Evolutionary conservation across 495 filamentous ascomycete species (phyloP).

Genomic region (Glonium stellatum): DNA sequence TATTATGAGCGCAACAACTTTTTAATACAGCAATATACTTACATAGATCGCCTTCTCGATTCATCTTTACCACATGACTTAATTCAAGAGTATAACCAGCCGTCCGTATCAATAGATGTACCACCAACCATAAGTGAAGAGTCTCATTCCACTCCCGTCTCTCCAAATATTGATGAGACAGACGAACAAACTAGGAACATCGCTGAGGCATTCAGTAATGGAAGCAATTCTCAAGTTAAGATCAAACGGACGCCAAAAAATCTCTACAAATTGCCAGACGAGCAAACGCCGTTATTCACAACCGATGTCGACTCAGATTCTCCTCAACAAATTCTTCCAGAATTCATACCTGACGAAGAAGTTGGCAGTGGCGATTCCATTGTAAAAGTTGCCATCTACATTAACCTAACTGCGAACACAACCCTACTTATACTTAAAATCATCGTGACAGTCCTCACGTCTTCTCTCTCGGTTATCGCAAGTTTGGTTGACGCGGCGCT

Average conservation of each 20-base stretch:
- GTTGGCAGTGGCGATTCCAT: constrained; percentile 59
- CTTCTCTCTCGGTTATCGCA: constrained; percentile 80
- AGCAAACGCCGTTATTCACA: constrained; percentile 57
- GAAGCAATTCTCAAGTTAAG: constrained; percentile 33
- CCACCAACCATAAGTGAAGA: constrained; percentile 54
- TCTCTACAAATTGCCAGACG: constrained; percentile 68
- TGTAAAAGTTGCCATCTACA: constrained; percentile 71
- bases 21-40: constrained; percentile 79
- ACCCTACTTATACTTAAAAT: constrained; percentile 74
- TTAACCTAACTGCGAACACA: constrained; percentile 80
- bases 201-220: background rate
- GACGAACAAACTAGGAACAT: background rate
- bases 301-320: constrained; percentile 32
- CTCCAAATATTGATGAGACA: background rate
- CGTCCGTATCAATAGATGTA: constrained; percentile 40
- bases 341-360: constrained; percentile 46
- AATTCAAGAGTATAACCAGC: constrained; percentile 73
- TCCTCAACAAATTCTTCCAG: constrained; percentile 26
- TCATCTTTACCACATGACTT: constrained; percentile 79
- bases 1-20: constrained; percentile 83
- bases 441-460: constrained; percentile 67
- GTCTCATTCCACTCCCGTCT: constrained; percentile 8
- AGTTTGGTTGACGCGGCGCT: constrained; percentile 82
- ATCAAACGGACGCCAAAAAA: constrained; percentile 73
- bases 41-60: constrained; percentile 85